Percentiles rank a stretch among this genome's conserved stretches.
These are phyloP conservation scores for Piper longum DNA, from an alignment of 164 flowering plant species.

Conservation along the genomic window DNA sequence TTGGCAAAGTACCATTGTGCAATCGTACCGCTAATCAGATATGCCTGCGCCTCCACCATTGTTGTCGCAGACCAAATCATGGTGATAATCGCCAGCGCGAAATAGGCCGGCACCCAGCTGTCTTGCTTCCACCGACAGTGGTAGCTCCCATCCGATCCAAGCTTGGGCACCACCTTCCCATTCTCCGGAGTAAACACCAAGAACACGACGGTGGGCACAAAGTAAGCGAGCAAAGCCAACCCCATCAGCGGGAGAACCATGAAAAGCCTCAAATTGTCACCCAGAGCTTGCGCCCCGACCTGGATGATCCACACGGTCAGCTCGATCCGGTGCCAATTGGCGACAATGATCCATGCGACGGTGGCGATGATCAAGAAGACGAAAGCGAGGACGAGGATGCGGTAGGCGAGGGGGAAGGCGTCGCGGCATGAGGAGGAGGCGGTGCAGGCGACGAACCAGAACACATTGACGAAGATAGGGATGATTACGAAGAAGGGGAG, in stretches of 20 bases:
- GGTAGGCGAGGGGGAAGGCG: constrained; percentile 48
- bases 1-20: constrained; percentile 89
- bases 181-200: constrained; percentile 62
- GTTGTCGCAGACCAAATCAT: constrained; percentile 73
- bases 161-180: constrained; percentile 53
- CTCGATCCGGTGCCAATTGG: constrained; percentile 75
- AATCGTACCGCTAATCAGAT: constrained; percentile 16
- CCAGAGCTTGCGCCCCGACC: constrained; percentile 63
- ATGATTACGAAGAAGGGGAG: constrained; percentile 18
- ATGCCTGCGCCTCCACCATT: constrained; percentile 47
- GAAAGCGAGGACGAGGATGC: constrained; percentile 56
- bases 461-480: constrained; percentile 58
- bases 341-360: constrained; percentile 63
- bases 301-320: constrained; percentile 56
- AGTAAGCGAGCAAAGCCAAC: constrained; percentile 43
- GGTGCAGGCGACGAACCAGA: constrained; percentile 91
- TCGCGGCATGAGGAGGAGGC: constrained; percentile 45
- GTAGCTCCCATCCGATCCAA: constrained; percentile 28
- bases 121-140: constrained; percentile 83
- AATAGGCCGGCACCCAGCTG: constrained; percentile 92
- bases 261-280: constrained; percentile 55
- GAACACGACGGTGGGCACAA: constrained; percentile 73
- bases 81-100: constrained; percentile 66
- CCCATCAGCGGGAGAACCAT: constrained; percentile 53
- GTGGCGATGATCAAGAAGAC: constrained; percentile 60